These are phyloP conservation scores for Aspergillus avenaceus DNA, from an alignment of 495 filamentous ascomycete genomes.

Conservation along the genomic window DNA sequence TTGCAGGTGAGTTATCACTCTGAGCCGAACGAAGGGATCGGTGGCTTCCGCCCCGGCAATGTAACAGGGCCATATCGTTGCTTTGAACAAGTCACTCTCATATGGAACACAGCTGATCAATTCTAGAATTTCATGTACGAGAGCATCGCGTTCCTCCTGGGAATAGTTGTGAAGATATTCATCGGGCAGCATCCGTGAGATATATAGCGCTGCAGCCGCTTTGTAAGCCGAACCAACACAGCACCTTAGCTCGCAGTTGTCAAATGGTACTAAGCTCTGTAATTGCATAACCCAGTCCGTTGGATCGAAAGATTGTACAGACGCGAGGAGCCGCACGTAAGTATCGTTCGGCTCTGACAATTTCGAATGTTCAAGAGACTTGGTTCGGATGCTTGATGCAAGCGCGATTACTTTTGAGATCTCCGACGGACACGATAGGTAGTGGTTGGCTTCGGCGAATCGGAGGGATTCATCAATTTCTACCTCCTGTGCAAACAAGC, in stretches of 20 bases:
- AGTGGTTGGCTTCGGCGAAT: background rate
- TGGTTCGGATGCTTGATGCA: too few species aligned
- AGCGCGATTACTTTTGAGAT: background rate
- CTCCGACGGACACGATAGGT: background rate
- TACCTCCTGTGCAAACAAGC: background rate
- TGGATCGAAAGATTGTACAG: background rate
- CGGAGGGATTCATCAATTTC: background rate
- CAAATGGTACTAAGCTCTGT: background rate
- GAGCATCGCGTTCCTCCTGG: background rate
- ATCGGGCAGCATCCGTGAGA: background rate
- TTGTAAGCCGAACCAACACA: constrained; percentile 1
- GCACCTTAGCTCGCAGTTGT: background rate
- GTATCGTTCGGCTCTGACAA: background rate
- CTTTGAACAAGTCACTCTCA: constrained; percentile 2
- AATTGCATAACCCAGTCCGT: background rate
- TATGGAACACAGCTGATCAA: background rate
- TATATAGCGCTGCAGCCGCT: background rate
- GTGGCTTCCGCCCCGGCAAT: constrained; percentile 3
- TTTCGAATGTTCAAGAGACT: background rate
- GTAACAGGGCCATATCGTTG: constrained; percentile 2
- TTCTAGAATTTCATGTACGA: background rate
- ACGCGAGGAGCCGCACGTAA: background rate
- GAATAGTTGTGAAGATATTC: background rate
- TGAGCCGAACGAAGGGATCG: too few species aligned
- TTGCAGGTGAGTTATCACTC: too few species aligned